A percentile compares a stretch with the other conserved stretches of the same genome.
Evolutionary conservation across 805 yeast species (phyloP).

Genomic region (Saccharomycopsis guyanensis): DNA sequence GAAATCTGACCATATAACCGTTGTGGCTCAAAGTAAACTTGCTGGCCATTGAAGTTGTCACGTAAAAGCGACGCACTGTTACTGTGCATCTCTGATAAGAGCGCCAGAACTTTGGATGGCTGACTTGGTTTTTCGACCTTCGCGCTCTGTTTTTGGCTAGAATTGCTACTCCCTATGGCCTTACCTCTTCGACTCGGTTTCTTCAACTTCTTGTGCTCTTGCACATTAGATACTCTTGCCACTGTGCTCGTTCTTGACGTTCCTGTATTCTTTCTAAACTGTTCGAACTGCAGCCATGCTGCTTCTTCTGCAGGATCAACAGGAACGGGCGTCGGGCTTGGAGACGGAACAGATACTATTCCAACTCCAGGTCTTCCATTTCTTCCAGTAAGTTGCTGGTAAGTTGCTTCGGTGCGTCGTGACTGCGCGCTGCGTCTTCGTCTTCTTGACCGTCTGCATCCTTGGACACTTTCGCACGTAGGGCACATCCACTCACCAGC

Average conservation of each 20-base stretch:
- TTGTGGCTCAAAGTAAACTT: not conserved
- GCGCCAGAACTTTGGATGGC: slow-evolving; percentile 20
- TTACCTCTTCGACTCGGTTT: slow-evolving; percentile 23
- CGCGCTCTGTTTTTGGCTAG: not conserved
- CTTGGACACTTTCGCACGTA: slow-evolving; percentile 41
- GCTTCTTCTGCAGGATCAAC: slow-evolving; percentile 21
- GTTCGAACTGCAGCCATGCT: slow-evolving; percentile 18
- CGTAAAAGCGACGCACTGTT: slow-evolving; percentile 4
- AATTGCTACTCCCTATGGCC: not conserved
- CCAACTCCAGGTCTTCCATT: slow-evolving; percentile 9
- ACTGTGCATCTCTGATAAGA: slow-evolving; percentile 24
- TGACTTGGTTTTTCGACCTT: slow-evolving; percentile 1
- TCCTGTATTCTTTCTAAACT: slow-evolving; percentile 7
- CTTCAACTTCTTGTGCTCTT: slow-evolving; percentile 21
- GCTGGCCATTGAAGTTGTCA: not conserved
- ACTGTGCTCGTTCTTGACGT: slow-evolving; percentile 3
- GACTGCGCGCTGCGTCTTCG: not conserved
- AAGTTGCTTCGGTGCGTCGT: not conserved
- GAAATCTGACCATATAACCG: not conserved
- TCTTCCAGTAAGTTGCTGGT: not conserved
- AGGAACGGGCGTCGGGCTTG: slow-evolving; percentile 7
- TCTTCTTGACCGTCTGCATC: not conserved
- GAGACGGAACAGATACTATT: not conserved
- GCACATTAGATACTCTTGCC: too few relatives aligned
- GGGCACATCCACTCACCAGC: slow-evolving; percentile 40